These are phyloP conservation scores for Davidsoniella virescens DNA, from an alignment of 2,329 filamentous ascomycete genomes.

Conservation along the genomic window DNA sequence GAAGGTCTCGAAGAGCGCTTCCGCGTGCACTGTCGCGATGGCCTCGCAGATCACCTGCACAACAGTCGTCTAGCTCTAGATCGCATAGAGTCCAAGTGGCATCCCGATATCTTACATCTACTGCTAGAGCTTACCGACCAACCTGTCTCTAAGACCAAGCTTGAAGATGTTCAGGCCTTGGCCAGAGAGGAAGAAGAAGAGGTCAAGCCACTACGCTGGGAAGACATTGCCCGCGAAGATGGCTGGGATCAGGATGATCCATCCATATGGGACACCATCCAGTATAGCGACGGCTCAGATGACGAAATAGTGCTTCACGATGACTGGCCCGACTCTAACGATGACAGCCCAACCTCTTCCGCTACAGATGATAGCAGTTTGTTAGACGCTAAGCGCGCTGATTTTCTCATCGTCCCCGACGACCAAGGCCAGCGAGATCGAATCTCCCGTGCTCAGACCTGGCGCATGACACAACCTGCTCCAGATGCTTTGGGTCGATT, in stretches of 20 bases:
- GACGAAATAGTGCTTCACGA: slow-evolving; percentile 26
- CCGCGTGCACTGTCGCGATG: slow-evolving; percentile 61
- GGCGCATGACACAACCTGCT: slow-evolving; percentile 22
- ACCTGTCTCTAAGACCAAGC: slow-evolving; percentile 52
- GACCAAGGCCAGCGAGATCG: slow-evolving; percentile 20
- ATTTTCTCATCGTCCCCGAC: slow-evolving; percentile 22
- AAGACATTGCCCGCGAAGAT: slow-evolving; percentile 62
- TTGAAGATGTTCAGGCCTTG: slow-evolving; percentile 41
- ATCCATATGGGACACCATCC: slow-evolving; percentile 53
- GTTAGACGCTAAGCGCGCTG: slow-evolving; percentile 14
- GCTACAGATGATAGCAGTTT: background rate
- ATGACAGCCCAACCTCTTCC: slow-evolving; percentile 21
- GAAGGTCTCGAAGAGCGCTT: slow-evolving; percentile 76
- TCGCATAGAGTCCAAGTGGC: slow-evolving; percentile 40
- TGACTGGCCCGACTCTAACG: slow-evolving; percentile 21
- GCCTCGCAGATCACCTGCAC: slow-evolving; percentile 55
- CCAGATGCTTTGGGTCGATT: slow-evolving; percentile 20
- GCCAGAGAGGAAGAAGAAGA: slow-evolving; percentile 24
- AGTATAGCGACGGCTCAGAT: slow-evolving; percentile 53
- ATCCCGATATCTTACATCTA: slow-evolving; percentile 64
- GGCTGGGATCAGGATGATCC: slow-evolving; percentile 47
- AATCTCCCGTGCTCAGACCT: slow-evolving; percentile 21
- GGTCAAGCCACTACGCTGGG: slow-evolving; percentile 49
- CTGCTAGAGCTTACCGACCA: slow-evolving; percentile 68
- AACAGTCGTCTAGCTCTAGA: slow-evolving; percentile 42